Evolutionary conservation across 208 protist species (phyloP), one percentile per base, ranked within the genome.

Genomic region (Phytomonas francai): DNA sequence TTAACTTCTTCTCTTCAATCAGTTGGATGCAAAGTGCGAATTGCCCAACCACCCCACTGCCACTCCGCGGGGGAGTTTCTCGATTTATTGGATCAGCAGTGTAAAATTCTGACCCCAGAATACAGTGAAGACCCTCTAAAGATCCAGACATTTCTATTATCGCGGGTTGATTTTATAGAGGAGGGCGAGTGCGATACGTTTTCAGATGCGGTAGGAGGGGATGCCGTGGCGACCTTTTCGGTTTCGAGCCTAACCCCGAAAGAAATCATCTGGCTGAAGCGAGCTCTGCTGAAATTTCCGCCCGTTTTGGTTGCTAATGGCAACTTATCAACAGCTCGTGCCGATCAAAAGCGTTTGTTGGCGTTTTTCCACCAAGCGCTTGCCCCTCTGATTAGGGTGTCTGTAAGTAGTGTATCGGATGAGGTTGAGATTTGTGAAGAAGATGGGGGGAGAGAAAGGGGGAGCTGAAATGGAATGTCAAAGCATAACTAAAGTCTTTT

Each of bases 181-280:
- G 42, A 71, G n/a, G 63, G 66, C 5, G 45, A 56, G 27, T 65
- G 60, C 27, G 81, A 79, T 45, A 65, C 31, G 12, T 14, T 1
- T 11, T 45, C 11, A 45, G 39, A 1, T 2, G 19, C 9, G 39
- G 39, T 14, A 14, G 39, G 11, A 16, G 39, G 19, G 8, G 39
- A 7, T 11, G 11, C 3, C 9, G 79, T 85, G 25, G 83, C 78
- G 25, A 72, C 66, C 27, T 84, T 93, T 39, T 49, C 62, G 1
- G 28, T 76, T 0, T 63, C 63, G 39, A 63, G 69, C 0, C 65
- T 93, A n/a, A 68, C 63, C 19, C 45, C 78, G 0, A 73, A 70
- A 65, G 84, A 93, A 36, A 62, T 90, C n/a, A 28, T 87, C 42
- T 93, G 87, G 87, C 68, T 93, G 14, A 87, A 82, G 67, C 79